Percentiles rank a stretch among this genome's conserved stretches.
Conservation (phyloP, 805 yeast genomes). For the Lipomyces yamadae region DNA sequence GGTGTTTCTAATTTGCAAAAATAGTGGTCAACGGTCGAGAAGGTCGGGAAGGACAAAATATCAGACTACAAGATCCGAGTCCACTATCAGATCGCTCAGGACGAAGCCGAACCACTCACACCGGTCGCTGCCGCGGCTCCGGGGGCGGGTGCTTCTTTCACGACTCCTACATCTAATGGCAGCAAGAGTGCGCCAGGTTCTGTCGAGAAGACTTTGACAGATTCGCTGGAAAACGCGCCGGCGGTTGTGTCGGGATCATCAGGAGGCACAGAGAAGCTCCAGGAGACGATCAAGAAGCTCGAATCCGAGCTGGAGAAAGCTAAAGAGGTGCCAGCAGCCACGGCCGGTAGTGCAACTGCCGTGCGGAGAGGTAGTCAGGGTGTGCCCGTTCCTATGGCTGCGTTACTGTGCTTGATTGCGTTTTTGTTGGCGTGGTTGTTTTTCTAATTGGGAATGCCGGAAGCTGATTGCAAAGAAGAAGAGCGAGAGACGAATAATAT, state of each 20-base stretch:
- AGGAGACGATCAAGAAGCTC: constrained; percentile 25
- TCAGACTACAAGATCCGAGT: constrained; percentile 32
- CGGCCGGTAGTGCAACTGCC: constrained; percentile 15
- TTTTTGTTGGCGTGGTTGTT: constrained; percentile 73
- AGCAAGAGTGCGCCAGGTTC: constrained; percentile 29
- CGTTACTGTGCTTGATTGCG: constrained; percentile 59
- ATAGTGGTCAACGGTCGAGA: constrained; percentile 28
- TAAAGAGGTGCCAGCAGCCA: constrained; percentile 19
- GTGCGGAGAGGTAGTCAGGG: constrained; percentile 49
- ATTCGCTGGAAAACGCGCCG: constrained; percentile 31
- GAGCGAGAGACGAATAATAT: not conserved
- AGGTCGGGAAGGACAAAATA: constrained; percentile 21
- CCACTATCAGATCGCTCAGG: constrained; percentile 16
- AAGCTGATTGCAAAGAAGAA: not conserved
- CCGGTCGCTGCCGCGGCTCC: constrained; percentile 37
- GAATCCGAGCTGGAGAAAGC: constrained; percentile 29
- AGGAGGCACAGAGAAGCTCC: constrained; percentile 16
- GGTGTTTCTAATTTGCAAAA: not conserved
- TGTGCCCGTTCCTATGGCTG: constrained; percentile 60
- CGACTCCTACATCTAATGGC: constrained; percentile 32
- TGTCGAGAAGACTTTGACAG: constrained; percentile 21
- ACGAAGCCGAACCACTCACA: constrained; percentile 13
- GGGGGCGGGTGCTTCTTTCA: constrained; percentile 33
- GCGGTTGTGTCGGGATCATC: constrained; percentile 27
- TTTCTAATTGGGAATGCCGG: constrained; percentile 49